These are phyloP conservation scores for Fusarium concolor DNA, from an alignment of 2,329 filamentous ascomycete genomes.

Conservation along the genomic window DNA sequence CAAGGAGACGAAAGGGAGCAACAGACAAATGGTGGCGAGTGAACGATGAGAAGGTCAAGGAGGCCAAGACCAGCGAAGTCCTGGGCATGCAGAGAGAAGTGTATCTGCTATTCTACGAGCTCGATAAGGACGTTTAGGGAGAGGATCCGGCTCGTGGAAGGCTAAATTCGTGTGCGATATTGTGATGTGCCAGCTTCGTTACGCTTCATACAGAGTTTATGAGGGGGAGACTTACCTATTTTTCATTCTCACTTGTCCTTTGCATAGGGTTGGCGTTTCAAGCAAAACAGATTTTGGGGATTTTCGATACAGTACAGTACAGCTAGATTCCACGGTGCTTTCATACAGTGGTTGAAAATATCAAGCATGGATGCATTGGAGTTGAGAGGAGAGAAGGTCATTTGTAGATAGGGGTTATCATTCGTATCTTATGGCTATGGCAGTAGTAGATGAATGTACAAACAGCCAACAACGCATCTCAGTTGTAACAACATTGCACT, in stretches of 20 bases:
- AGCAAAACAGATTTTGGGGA: conserved; percentile 13
- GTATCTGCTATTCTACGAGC: conserved; percentile 95
- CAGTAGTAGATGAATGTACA: not conserved
- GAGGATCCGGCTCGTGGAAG: not conserved
- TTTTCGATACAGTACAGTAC: conserved; percentile 8
- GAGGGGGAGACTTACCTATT: not conserved
- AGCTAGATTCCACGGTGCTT: conserved; percentile 26
- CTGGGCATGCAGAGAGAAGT: conserved; percentile 95
- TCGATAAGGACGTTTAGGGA: conserved; percentile 65
- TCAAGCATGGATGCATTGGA: conserved; percentile 7
- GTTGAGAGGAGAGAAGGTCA: conserved; percentile 1
- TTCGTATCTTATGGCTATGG: not conserved
- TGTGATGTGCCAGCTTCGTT: conserved; percentile 6
- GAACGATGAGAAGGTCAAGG: conserved; percentile 95
- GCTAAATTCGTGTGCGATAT: not conserved
- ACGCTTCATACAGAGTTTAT: not conserved
- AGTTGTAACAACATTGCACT: not conserved
- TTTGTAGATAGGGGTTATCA: conserved; percentile 8
- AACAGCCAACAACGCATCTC: not conserved
- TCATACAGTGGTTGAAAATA: not conserved
- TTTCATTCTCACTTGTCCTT: conserved; percentile 19
- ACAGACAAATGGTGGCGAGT: conserved; percentile 94
- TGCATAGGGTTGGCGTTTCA: conserved; percentile 44
- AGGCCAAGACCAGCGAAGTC: conserved; percentile 92
- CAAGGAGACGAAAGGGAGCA: conserved; percentile 65